Evolutionary conservation across 768 basidiomycete species (phyloP).

Genomic region (Phylloporus sp.): DNA sequence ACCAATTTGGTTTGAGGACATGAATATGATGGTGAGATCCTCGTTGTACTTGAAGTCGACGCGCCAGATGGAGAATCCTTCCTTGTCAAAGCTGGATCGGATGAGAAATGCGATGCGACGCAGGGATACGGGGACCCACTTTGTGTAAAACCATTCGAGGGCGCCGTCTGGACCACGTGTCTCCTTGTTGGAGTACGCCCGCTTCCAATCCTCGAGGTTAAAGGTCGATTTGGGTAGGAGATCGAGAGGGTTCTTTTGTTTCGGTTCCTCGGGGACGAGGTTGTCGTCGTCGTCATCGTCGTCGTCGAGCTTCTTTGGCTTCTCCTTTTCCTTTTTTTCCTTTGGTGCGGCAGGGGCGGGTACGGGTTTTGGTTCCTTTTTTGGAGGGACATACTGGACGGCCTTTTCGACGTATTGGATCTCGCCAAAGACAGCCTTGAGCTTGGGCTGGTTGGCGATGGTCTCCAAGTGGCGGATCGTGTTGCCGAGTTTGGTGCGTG

Average conservation of each 20-base stretch:
- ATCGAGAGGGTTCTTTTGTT: conserved; percentile 92
- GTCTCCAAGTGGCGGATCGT: conserved; percentile 84
- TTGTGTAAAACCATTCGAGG: conserved; percentile 95
- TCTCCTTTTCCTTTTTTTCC: conserved; percentile 66
- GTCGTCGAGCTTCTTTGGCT: conserved; percentile 48
- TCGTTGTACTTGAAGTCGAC: conserved; percentile 97
- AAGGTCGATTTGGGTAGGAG: conserved; percentile 80
- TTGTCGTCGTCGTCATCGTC: conserved; percentile 77
- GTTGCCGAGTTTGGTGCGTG: conserved; percentile 67
- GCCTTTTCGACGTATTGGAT: conserved; percentile 64
- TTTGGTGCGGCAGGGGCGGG: conserved; percentile 38
- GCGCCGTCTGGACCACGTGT: conserved; percentile 78
- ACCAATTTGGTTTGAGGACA: conserved; percentile 89
- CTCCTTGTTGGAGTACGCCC: conserved; percentile 97
- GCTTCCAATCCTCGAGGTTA: conserved; percentile 96
- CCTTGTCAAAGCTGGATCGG: conserved; percentile 69
- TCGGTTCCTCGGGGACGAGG: conserved; percentile 74
- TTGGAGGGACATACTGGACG: conserved; percentile 62
- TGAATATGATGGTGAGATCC: conserved; percentile 88
- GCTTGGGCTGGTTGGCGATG: conserved; percentile 73
- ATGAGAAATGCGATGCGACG: not conserved
- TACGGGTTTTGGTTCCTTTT: conserved; percentile 55
- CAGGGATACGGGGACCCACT: conserved; percentile 44
- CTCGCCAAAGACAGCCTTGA: conserved; percentile 64
- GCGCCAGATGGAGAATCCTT: conserved; percentile 87